A percentile compares a stretch with the other conserved stretches of the same genome.
phyloP scores from a whole-genome alignment of 305 asterid genomes.

The Fraxinus xanthoxyloides region DNA sequence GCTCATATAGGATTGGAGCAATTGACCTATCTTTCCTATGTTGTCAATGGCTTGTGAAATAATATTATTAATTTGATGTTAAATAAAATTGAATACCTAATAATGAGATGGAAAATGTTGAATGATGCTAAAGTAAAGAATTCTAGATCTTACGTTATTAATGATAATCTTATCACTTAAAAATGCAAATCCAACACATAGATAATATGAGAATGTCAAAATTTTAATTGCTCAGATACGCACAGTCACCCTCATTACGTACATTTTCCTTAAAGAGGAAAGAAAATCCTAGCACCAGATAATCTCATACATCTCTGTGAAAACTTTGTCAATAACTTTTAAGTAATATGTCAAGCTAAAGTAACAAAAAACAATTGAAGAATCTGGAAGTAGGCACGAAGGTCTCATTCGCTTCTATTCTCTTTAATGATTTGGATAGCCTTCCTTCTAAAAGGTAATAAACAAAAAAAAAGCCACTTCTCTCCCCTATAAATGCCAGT shows the following conservation, averaged over 20 bases:
- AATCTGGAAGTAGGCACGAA: not conserved
- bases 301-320: not conserved
- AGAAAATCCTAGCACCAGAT: conserved; percentile 9
- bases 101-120: not conserved
- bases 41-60: too few species aligned
- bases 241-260: conserved; percentile 30
- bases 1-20: not conserved
- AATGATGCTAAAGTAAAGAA: not conserved
- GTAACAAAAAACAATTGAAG: not conserved
- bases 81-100: too few species aligned
- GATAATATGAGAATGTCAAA: conserved; percentile 19
- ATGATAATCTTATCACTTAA: not conserved
- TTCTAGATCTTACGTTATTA: not conserved
- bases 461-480: not conserved
- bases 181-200: conserved; percentile 21
- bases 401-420: conserved; percentile 5
- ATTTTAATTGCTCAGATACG: conserved; percentile 5
- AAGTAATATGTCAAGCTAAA: not conserved
- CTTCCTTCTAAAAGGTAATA: not conserved
- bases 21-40: not conserved
- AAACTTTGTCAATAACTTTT: not conserved
- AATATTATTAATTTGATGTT: not conserved
- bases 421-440: not conserved
- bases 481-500: not conserved
- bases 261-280: conserved; percentile 15